Conservation (phyloP, 2,329 filamentous ascomycete species). For the Talaromyces pinophilus region DNA sequence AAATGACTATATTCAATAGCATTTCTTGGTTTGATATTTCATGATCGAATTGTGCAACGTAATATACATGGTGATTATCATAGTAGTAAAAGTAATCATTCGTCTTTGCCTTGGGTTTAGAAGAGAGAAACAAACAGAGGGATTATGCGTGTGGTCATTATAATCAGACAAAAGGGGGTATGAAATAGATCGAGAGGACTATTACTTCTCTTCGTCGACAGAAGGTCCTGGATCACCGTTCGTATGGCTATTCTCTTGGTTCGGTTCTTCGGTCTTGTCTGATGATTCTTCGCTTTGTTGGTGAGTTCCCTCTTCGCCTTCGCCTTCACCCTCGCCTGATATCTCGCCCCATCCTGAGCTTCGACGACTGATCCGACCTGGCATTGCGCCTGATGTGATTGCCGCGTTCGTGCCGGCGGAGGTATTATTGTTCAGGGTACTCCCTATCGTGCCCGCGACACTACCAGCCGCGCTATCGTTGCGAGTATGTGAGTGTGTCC, state of each 20-base stretch:
- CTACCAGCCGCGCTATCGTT: constrained; percentile 82
- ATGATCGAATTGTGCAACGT: neutral
- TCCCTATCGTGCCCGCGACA: constrained; percentile 50
- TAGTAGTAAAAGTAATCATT: neutral
- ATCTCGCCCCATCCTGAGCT: constrained; percentile 51
- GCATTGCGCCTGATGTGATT: constrained; percentile 34
- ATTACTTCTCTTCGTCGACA: constrained; percentile 10
- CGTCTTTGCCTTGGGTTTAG: neutral
- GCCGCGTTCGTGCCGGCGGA: constrained; percentile 12
- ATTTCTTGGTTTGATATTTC: neutral
- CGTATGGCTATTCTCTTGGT: constrained; percentile 24
- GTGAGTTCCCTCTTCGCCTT: constrained; percentile 1
- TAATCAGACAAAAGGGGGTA: too few species aligned
- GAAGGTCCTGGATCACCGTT: neutral
- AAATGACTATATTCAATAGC: neutral
- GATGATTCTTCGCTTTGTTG: constrained; percentile 17
- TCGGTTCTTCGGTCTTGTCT: constrained; percentile 41
- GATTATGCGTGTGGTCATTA: constrained; percentile 14
- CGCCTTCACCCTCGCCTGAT: constrained; percentile 34
- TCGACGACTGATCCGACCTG: constrained; percentile 44
- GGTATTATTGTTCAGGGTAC: constrained; percentile 28
- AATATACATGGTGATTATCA: neutral
- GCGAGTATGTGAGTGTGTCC: constrained; percentile 71
- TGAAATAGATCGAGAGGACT: neutral
- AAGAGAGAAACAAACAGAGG: neutral